A percentile compares a stretch with the other conserved stretches of the same genome.
These are phyloP conservation scores for Claviceps cyperi DNA, from an alignment of 2,329 filamentous ascomycete species.

Conservation along the genomic window DNA sequence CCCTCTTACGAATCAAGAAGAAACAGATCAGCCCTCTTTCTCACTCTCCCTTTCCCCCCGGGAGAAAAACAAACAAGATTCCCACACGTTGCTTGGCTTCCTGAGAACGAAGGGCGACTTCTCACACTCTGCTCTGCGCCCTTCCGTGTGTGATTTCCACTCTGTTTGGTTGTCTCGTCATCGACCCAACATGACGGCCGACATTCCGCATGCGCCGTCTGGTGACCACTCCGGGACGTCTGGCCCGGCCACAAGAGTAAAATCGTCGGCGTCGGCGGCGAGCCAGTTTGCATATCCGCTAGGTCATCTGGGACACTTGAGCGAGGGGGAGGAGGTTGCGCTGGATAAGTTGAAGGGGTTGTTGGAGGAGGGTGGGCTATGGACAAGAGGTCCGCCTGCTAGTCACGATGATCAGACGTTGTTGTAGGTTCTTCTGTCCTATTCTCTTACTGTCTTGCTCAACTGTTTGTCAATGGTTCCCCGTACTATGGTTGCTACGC, in stretches of 20 bases:
- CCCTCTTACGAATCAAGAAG: no score
- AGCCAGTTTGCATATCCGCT: constrained; percentile 45
- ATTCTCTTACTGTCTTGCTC: not conserved
- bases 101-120: not conserved
- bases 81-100: not conserved
- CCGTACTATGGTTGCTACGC: no score
- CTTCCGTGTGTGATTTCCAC: not conserved
- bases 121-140: no score
- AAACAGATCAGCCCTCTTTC: no score
- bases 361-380: constrained; percentile 50
- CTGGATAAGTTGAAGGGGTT: constrained; percentile 59
- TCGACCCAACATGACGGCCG: constrained; percentile 12
- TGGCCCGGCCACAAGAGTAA: constrained; percentile 13
- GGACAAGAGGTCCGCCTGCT: constrained; percentile 38
- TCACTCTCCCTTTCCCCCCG: no score
- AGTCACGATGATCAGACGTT: constrained; percentile 63
- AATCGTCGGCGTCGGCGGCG: constrained; percentile 15
- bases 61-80: not conserved
- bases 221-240: constrained; percentile 6
- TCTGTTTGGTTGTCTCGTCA: no score
- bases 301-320: constrained; percentile 73
- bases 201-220: constrained; percentile 9
- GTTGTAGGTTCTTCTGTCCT: constrained; percentile 35
- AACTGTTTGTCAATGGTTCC: not conserved
- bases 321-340: constrained; percentile 48